Evolutionary conservation across 202 grass and related monocot species (phyloP).

Genomic region (Cymbopogon flexuosus): DNA sequence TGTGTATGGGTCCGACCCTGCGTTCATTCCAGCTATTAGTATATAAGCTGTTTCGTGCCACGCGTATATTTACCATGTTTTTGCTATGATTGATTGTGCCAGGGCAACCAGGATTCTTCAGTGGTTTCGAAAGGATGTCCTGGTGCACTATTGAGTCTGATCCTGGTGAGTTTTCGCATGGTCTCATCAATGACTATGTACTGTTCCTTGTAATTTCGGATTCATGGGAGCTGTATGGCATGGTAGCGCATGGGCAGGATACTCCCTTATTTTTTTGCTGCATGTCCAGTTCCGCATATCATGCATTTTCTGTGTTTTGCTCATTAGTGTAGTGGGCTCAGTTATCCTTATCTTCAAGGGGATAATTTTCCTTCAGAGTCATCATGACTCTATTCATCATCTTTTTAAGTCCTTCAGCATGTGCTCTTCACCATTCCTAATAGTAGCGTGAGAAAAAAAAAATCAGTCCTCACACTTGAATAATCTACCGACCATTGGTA

Average conservation of each 20-base stretch:
- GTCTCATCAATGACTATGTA: neutral
- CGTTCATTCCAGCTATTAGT: neutral
- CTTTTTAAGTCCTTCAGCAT: neutral
- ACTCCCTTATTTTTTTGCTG: neutral
- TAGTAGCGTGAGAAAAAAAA: neutral
- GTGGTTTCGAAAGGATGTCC: constrained; percentile 52
- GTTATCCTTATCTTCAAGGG: neutral
- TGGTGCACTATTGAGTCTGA: constrained; percentile 99
- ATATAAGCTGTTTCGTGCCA: neutral
- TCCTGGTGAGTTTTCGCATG: constrained; percentile 50
- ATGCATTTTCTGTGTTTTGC: neutral
- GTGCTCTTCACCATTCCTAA: neutral
- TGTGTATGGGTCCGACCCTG: neutral
- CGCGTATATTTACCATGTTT: neutral
- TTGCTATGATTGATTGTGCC: neutral
- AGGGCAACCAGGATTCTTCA: neutral
- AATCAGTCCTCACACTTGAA: neutral
- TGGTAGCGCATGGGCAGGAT: neutral
- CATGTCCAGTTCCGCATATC: neutral
- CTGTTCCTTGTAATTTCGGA: neutral
- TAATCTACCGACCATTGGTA: too few species aligned
- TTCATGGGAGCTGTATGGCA: neutral
- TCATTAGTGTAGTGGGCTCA: neutral
- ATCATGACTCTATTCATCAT: neutral
- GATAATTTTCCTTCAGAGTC: neutral